These are phyloP conservation scores for Daedaleopsis nitida DNA, from an alignment of 768 basidiomycete species.

Conservation along the genomic window DNA sequence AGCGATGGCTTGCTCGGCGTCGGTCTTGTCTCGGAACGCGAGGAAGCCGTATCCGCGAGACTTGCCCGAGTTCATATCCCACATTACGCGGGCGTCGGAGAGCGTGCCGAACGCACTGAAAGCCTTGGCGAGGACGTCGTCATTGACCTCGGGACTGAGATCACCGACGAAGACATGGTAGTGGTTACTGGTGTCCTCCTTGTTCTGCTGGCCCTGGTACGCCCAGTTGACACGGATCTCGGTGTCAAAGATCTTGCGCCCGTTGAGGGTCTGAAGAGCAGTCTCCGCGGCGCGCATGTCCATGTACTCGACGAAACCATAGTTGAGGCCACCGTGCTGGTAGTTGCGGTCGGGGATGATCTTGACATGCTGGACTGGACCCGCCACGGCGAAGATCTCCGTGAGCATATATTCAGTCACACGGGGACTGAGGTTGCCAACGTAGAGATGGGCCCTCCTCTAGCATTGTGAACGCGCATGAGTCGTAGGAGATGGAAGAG, in stretches of 20 bases:
- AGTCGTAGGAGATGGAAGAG: background rate
- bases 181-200: slow-evolving; percentile 97
- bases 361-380: slow-evolving; percentile 98
- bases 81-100: slow-evolving; percentile 99
- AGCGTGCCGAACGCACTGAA: slow-evolving; percentile 96
- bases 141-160: slow-evolving; percentile 97
- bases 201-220: slow-evolving; percentile 97
- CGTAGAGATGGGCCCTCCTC: slow-evolving; percentile 96
- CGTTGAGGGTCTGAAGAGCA: slow-evolving; percentile 97
- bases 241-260: slow-evolving; percentile 99
- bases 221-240: slow-evolving; percentile 99
- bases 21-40: slow-evolving; percentile 97
- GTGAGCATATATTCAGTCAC: slow-evolving; percentile 99
- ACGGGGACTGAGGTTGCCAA: slow-evolving; percentile 95
- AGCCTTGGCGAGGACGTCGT: slow-evolving; percentile 94
- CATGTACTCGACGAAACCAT: slow-evolving; percentile 99
- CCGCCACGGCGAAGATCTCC: slow-evolving; percentile 95
- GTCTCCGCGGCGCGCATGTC: slow-evolving; percentile 99
- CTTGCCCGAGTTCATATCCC: slow-evolving; percentile 99
- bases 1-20: slow-evolving; percentile 98
- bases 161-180: slow-evolving; percentile 99
- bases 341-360: slow-evolving; percentile 99
- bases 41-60: slow-evolving; percentile 98
- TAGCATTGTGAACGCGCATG: slow-evolving; percentile 32
- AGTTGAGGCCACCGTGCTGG: slow-evolving; percentile 98